Evolutionary conservation across 305 asterid species (phyloP), one percentile per base, ranked within the genome.

Genomic region (Fraxinus nigra): DNA sequence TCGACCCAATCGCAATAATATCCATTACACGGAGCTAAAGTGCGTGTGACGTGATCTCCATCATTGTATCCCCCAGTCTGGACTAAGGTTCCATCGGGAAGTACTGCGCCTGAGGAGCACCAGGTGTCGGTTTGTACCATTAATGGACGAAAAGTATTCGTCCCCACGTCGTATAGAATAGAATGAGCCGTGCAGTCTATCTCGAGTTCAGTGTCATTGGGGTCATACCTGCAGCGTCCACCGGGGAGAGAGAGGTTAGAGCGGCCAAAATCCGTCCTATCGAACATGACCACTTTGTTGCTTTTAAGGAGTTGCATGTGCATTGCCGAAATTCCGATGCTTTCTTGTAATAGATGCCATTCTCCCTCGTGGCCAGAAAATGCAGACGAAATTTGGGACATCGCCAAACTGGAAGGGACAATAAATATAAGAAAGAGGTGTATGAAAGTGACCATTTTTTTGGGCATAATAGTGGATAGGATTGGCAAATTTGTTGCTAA

Each of bases 81-180:
- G 46, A 93, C 84, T 0, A 93, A 86, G 0, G 91, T 91, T 35
- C 97, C 97, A 69, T 92, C 82, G 0, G 90, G 85, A 5, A 91
- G 86, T 34, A 91, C 91, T 0, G 95, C 88, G 2, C 97, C 97
- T 0, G 97, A 91, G 6, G 97, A 92, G 89, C 97, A 93, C 97
- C 97, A 93, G 0, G 92, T 86, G 85, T 93, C 93, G 0, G 92
- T 89, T 46, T 82, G 93, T 10, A 93, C 85, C 74, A 70, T 89
- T 34, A 93, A 75, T 22, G 97, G 75, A 28, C 93, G 82, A 78
- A 88, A 84, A 1, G 30, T 13, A 32, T 91, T 87, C 11, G 82
- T 65, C 0, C 26, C 84, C 11, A 86, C 56, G 10, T 92, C 91
- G n/a, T 92, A 93, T 14, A 89, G 34, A 1, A 92, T 24, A 28